Evolutionary conservation across 2,329 filamentous ascomycete genomes (phyloP), one percentile per base, ranked within the genome.

Genomic region (Ascomycota sp.): DNA sequence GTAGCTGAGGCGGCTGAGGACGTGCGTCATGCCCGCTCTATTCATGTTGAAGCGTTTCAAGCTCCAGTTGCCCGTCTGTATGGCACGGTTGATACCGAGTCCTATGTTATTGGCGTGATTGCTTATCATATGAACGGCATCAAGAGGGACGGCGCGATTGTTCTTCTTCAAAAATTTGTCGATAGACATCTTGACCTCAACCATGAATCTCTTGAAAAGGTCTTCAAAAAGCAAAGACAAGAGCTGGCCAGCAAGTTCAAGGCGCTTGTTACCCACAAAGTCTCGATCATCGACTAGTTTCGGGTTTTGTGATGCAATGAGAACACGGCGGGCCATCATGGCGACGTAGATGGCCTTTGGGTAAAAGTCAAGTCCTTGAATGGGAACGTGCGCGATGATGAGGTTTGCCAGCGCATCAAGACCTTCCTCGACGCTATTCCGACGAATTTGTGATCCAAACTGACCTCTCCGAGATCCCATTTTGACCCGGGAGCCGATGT

Each of bases 31-130:
- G 47, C 89, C 89, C 15, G 89, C 86, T 48, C 86, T 68, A 47
- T 95, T 91, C 89, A 98, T 98, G 52, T 86, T 83, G 60, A 98
- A 98, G 49, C 91, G 82, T 55, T 94, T 94, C 40, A 98, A 65
- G 37, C 69, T 94, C 89, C 89, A 98, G 46, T 98, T 98, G 13
- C 89, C 89, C 1, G 89, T 95, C 31, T 91, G 85, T 34, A 98
- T 94, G 7, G 89, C 86, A 36, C 91, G 73, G 50, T 93, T 92
- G 65, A 98, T 82, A 9, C 89, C 89, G 40, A 78, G 67, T 0
- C 85, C 92, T 41, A 98, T 95, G 43, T 76, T 75, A 40, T 79
- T 79, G 32, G 81, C 79, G 40, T 89, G 79, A 28, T 81, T 77
- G 40, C 73, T 75, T 42, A 98, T 77, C 44, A 91, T 76, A 24